These are phyloP conservation scores for Sclerotinia subarctica DNA, from an alignment of 2,329 filamentous ascomycete species.

Conservation along the genomic window DNA sequence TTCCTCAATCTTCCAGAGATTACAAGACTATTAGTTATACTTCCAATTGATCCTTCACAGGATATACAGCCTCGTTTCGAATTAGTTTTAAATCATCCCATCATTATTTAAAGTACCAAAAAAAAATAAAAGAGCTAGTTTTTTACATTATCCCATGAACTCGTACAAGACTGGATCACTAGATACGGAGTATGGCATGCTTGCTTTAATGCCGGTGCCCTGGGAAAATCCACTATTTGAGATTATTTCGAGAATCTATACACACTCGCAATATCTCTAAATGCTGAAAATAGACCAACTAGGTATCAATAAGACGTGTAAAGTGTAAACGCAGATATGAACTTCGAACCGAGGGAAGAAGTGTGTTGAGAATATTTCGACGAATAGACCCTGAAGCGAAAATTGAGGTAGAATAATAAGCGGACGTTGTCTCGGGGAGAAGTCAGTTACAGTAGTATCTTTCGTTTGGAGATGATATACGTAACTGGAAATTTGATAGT, in stretches of 20 bases:
- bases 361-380: neutral
- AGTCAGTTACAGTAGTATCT: neutral
- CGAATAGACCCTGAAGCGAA: neutral
- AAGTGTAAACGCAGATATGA: neutral
- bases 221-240: neutral
- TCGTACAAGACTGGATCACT: neutral
- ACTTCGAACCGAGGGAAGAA: neutral
- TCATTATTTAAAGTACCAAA: neutral
- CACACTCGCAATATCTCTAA: neutral
- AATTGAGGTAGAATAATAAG: neutral
- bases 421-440: neutral
- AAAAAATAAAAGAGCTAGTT: too few relatives aligned
- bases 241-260: too few relatives aligned
- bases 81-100: neutral
- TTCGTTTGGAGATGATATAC: neutral
- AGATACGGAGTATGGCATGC: neutral
- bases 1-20: too few relatives aligned
- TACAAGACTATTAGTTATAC: neutral
- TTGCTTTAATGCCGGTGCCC: neutral
- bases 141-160: too few relatives aligned
- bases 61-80: neutral
- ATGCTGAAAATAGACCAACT: too few relatives aligned
- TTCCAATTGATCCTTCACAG: neutral
- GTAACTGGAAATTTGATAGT: too few relatives aligned
- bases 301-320: neutral